phyloP scores from a whole-genome alignment of 805 yeast genomes.

The Yarrowia divulgata region DNA sequence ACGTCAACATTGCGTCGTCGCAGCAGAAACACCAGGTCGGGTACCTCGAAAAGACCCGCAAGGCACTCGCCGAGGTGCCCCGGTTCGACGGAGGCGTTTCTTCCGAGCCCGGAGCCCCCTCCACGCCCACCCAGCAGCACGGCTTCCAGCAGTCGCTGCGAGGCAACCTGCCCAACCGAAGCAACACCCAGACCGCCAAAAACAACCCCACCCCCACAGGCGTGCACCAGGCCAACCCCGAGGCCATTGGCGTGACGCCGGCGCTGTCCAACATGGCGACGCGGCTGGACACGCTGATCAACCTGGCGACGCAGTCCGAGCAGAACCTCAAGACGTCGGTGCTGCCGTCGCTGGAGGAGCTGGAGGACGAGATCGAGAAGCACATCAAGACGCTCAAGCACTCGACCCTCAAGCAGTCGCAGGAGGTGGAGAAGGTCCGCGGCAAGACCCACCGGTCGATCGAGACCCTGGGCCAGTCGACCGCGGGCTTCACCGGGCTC shows the following conservation, averaged over 20 bases:
- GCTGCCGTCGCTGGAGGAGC: constrained; percentile 56
- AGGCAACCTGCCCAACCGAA: constrained; percentile 34
- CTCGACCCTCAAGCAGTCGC: constrained; percentile 51
- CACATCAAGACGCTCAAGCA: constrained; percentile 59
- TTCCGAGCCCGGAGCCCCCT: constrained; percentile 13
- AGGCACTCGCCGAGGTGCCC: constrained; percentile 50
- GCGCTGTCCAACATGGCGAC: constrained; percentile 50
- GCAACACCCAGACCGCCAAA: constrained; percentile 41
- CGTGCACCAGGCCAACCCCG: constrained; percentile 39
- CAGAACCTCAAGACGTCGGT: constrained; percentile 51
- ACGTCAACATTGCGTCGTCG: constrained; percentile 47
- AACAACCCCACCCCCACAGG: constrained; percentile 37
- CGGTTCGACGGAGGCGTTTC: constrained; percentile 46
- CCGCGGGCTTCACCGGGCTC: constrained; percentile 49
- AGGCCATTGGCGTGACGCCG: constrained; percentile 48
- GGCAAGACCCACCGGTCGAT: constrained; percentile 52
- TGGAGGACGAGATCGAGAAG: constrained; percentile 61
- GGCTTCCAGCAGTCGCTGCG: constrained; percentile 40
- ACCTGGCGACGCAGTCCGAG: constrained; percentile 54
- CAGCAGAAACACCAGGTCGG: constrained; percentile 47
- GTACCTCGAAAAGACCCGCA: constrained; percentile 51
- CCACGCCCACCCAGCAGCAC: constrained; percentile 24
- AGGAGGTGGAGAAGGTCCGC: constrained; percentile 53
- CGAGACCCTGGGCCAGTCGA: constrained; percentile 51
- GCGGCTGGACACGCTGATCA: constrained; percentile 50